A percentile compares a stretch with the other conserved stretches of the same genome.
phyloP scores from a whole-genome alignment of 257 asterid species.

The Parsonsia alboflavescens region DNA sequence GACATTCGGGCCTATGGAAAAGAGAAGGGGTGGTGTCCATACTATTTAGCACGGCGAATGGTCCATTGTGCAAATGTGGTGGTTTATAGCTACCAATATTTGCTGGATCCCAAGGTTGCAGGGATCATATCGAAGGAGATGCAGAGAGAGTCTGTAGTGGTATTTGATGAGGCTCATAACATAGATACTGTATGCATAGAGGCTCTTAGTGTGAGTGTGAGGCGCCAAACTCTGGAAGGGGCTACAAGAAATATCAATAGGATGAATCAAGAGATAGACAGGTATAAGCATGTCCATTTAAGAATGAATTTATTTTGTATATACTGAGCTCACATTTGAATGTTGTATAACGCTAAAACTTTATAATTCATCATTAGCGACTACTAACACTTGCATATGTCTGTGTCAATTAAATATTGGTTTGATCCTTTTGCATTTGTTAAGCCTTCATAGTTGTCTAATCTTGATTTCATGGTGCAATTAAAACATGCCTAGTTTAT shows the following conservation, averaged over 20 bases:
- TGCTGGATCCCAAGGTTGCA: conserved; percentile 98
- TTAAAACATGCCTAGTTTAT: not conserved
- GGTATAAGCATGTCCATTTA: conserved; percentile 39
- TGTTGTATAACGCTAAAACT: not conserved
- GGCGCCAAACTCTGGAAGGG: conserved; percentile 96
- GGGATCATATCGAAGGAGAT: conserved; percentile 95
- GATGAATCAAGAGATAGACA: conserved; percentile 89
- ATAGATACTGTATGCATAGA: conserved; percentile 97
- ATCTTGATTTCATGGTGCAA: not conserved
- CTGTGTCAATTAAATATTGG: not conserved
- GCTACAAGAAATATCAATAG: conserved; percentile 81
- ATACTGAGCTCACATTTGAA: not conserved
- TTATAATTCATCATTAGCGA: not conserved
- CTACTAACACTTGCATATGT: too few species aligned
- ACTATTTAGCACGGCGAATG: conserved; percentile 87
- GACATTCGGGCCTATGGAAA: conserved; percentile 80
- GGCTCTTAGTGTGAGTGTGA: conserved; percentile 92
- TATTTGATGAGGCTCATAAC: conserved; percentile 98
- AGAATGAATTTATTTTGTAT: conserved; percentile 1
- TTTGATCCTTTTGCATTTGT: not conserved
- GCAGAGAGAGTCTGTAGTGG: conserved; percentile 95
- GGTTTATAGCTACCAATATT: conserved; percentile 92
- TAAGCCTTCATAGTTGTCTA: not conserved
- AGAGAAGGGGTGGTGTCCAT: conserved; percentile 93
- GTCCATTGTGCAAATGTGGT: conserved; percentile 94